Evolutionary conservation across 805 yeast genomes (phyloP).

Genomic region (Cyberlindnera mycetangii): DNA sequence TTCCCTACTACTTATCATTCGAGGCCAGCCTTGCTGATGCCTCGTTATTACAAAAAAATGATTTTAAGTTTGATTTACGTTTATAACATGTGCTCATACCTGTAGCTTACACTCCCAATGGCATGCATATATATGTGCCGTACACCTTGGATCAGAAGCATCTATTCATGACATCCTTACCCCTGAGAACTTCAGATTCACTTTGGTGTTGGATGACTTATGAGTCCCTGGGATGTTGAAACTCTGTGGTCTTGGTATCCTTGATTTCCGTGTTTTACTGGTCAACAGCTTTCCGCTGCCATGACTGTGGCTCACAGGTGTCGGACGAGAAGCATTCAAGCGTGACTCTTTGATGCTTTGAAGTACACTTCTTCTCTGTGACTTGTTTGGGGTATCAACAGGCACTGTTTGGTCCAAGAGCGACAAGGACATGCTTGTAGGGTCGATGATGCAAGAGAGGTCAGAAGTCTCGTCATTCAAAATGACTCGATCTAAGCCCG

Average conservation of each 20-base stretch:
- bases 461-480: background rate
- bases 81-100: background rate
- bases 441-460: slow-evolving; percentile 16
- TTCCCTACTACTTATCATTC: background rate
- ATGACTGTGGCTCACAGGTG: too few species aligned
- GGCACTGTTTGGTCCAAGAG: background rate
- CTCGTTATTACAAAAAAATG: background rate
- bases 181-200: slow-evolving; percentile 19
- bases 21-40: background rate
- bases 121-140: too few species aligned
- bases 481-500: background rate
- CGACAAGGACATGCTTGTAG: slow-evolving; percentile 13
- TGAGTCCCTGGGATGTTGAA: slow-evolving; percentile 4
- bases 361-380: background rate
- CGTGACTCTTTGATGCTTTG: background rate
- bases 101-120: too few species aligned
- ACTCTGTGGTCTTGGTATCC: slow-evolving; percentile 12
- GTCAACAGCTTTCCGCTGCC: background rate
- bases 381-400: background rate
- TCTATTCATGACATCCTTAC: background rate
- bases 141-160: background rate
- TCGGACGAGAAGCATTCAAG: background rate
- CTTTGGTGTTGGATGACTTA: slow-evolving; percentile 10
- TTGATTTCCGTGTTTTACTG: slow-evolving; percentile 1
- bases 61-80: background rate